Evolutionary conservation across 2,329 filamentous ascomycete species (phyloP), one percentile per base, ranked within the genome.

Genomic region (Fusarium agapanthi): DNA sequence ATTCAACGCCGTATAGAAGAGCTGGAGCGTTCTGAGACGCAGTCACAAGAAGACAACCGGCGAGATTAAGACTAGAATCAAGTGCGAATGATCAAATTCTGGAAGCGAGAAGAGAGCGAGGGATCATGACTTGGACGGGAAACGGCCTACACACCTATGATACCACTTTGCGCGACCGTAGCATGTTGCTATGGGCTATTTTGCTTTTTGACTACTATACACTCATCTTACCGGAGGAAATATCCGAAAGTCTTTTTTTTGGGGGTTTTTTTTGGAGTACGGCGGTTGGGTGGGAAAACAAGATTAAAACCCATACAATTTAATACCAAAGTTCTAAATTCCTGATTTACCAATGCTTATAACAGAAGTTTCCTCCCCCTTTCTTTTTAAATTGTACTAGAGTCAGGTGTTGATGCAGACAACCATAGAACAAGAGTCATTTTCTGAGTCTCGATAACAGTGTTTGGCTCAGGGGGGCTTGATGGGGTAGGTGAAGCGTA

Each of bases 1-100:
- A 81, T 83, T 30, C 79, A 81, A 61, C 79, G 78, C 24, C 80
- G 81, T 22, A 78, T 82, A 24, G 77, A 82, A 45, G 77, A 82
- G 72, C 62, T 83, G 56, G 78, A 81, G 63, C 73, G 66, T 35
- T 68, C 62, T 55, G 78, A 79, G 35, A 68, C 73, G 30, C 63
- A 65, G 56, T 67, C 38, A 13, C 67, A 65, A 44, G 58, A 60
- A 44, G 61, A 67, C 41, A 64, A 62, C 26, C 62, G 44, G 48
- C 47, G 37, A 34, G 51, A 43, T 32, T 62, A 50, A 53, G n/a
- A 45, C 43, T 48, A 61, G 56, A 64, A 41, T 44, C 41, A 57
- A 55, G 50, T 24, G 50, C 35, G 32, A 61, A 51, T 63, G 55
- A 32, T 63, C 53, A 32, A 53, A 57, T 35, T 50, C 54, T 56